Percentiles rank a stretch among this genome's conserved stretches.
Conservation (phyloP, 2,329 filamentous ascomycete species). For the Thermomyces lanuginosus region DNA sequence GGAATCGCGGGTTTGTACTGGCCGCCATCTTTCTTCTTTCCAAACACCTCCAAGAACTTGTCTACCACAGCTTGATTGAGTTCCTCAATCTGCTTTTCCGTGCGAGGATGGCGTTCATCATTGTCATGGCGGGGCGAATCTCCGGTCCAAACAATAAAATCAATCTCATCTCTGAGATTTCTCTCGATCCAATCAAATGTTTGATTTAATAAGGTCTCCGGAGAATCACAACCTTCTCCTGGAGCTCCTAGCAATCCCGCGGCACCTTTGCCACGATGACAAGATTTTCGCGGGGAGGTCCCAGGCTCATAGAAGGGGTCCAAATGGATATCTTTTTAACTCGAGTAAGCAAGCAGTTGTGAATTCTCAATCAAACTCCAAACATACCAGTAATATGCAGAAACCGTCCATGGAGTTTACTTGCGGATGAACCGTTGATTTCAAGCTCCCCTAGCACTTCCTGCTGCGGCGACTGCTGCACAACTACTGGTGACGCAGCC, state of each 20-base stretch:
- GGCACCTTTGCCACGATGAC: constrained; percentile 60
- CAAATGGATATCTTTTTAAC: constrained; percentile 63
- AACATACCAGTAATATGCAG: constrained; percentile 22
- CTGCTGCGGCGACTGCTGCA: constrained; percentile 2
- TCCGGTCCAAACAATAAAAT: constrained; percentile 88
- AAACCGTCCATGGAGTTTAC: constrained; percentile 15
- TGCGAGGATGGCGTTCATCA: constrained; percentile 65
- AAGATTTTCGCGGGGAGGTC: constrained; percentile 56
- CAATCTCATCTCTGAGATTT: constrained; percentile 60
- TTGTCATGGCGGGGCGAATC: constrained; percentile 82
- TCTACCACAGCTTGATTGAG: constrained; percentile 61
- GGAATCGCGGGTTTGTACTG: constrained; percentile 51
- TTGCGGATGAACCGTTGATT: not conserved
- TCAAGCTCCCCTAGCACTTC: constrained; percentile 1
- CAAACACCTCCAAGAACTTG: constrained; percentile 62
- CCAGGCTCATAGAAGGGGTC: constrained; percentile 74
- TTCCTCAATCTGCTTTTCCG: constrained; percentile 54
- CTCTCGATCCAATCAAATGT: constrained; percentile 78
- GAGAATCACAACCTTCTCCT: constrained; percentile 76
- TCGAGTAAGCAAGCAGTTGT: not conserved
- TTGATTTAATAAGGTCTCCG: constrained; percentile 62
- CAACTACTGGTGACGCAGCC: constrained; percentile 3
- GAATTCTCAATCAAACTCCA: not conserved
- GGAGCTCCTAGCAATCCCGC: constrained; percentile 74
- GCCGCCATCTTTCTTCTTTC: constrained; percentile 34